Evolutionary conservation across 2,329 filamentous ascomycete genomes (phyloP), one percentile per base, ranked within the genome.

Genomic region (Paramyrothecium roridum): DNA sequence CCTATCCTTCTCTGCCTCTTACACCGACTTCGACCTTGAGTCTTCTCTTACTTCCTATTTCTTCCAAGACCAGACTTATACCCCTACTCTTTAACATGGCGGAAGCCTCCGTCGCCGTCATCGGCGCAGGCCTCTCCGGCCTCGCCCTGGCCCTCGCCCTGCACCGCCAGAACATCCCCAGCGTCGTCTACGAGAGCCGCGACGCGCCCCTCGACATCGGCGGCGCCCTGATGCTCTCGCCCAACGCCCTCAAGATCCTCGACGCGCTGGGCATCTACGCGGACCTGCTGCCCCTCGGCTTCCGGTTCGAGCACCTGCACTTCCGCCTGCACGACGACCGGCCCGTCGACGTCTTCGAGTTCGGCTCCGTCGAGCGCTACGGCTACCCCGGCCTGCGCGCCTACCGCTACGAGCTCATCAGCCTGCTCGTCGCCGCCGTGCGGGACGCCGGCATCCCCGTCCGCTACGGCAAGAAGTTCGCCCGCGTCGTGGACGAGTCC

Each of bases 151-250:
- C 82, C 0, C 72, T 87, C 0, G 73, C 79, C 2, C 71, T 87
- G 0, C 76, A 84, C 55, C 70, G 77, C 30, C 72, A 80, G 54
- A 70, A 70, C 45, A 84, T 87, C 47, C 59, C 71, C 6, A 73
- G 70, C 56, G 77, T 70, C 3, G 67, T 86, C 52, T 85, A 83
- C 57, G 83, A 86, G 57, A 70, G 73, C 16, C 74, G 78, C 10
- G 56, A 69, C 1, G 71, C 73, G 0, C 70, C 76, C 2, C 71
- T 77, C 2, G 73, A 79, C 56, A 77, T 78, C 22, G 79, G 79
- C 19, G 83, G 83, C 3, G 81, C 80, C 1, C 71, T 86, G 30
- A 83, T 84, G 77, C 75, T 86, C 2, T 83, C 82, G 0, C 83
- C 83, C 6, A 86, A 86, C 53, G 80, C 81, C 0, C 73, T 86